Percentiles rank a stretch among this genome's conserved stretches.
phyloP scores from a whole-genome alignment of 148 eudicot genomes.

The Tetragonia tetragonoides region DNA sequence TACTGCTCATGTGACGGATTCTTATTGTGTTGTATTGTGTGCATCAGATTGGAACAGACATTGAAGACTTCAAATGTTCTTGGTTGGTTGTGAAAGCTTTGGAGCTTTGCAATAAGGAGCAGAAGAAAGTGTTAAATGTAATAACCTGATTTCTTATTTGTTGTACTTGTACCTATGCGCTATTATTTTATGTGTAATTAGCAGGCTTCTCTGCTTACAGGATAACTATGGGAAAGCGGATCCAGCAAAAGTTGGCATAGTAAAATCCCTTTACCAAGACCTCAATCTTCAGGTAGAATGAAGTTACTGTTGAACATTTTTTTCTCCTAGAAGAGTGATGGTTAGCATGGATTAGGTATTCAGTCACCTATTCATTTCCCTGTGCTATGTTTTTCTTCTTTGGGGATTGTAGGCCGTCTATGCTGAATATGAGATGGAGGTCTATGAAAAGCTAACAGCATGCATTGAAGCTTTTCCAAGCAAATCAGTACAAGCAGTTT shows the following conservation, averaged over 20 bases:
- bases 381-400: background rate
- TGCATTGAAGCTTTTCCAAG: slow-evolving; percentile 25
- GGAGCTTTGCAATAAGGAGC: slow-evolving; percentile 26
- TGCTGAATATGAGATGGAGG: slow-evolving; percentile 19
- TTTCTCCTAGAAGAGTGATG: background rate
- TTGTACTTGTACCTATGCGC: background rate
- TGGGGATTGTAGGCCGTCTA: slow-evolving; percentile 12
- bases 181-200: background rate
- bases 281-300: slow-evolving; percentile 27
- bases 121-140: slow-evolving; percentile 23
- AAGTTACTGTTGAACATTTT: background rate
- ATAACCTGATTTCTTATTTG: background rate
- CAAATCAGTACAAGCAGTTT: slow-evolving; percentile 16
- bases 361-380: background rate
- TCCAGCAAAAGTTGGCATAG: slow-evolving; percentile 13
- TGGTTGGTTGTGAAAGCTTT: slow-evolving; percentile 33
- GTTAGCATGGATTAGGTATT: background rate
- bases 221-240: slow-evolving; percentile 29
- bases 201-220: background rate
- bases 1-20: background rate
- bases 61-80: slow-evolving; percentile 28
- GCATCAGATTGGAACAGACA: slow-evolving; percentile 31
- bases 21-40: background rate
- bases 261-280: slow-evolving; percentile 26
- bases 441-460: slow-evolving; percentile 7